Evolutionary conservation across 139 green algal species (phyloP), one percentile per base, ranked within the genome.

Genomic region (Yamagishiella unicocca): DNA sequence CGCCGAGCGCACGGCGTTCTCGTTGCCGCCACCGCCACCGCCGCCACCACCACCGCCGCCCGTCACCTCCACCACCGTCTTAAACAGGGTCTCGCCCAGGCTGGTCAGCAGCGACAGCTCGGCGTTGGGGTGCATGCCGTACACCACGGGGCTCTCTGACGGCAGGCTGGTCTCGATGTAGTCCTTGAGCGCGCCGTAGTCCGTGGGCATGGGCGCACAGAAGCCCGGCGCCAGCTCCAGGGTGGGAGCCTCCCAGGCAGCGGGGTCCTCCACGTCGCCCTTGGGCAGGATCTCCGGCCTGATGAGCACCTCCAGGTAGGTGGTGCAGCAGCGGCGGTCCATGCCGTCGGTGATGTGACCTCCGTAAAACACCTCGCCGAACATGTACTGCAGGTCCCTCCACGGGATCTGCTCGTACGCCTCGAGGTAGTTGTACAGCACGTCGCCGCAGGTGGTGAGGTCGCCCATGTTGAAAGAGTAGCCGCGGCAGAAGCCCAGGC

Each of bases 381-480:
- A 97, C 95, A 97, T 96, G 94, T 97, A 98, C 58, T 95, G 93
- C 88, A 98, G 92, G 89, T 98, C 96, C 33, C 92, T 90, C 94
- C 94, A 98, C 9, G 96, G 96, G 50, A 97, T 92, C 29, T 83
- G 42, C 64, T 95, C 87, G 79, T 97, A 96, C 12, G 93, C 94
- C 84, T 96, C 94, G 53, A 97, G 89, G 90, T 97, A 97, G 93
- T 98, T 98, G 90, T 93, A 93, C 82, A 98, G 91, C 89, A 97
- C 95, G 79, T 98, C 96, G 2, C 93, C 95, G 90, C 96, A 98
- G 27, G 95, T 97, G 66, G 92, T 94, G 53, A 98, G 92, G 82
- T 98, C 96, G 40, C 95, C 94, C 90, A 96, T 97, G 92, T 98
- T 98, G 93, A 98, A 98, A 29, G 92, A 96, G 93, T 98, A 98